Evolutionary conservation across 495 filamentous ascomycete species (phyloP), one percentile per base, ranked within the genome.

Genomic region (Xylaria grammica): DNA sequence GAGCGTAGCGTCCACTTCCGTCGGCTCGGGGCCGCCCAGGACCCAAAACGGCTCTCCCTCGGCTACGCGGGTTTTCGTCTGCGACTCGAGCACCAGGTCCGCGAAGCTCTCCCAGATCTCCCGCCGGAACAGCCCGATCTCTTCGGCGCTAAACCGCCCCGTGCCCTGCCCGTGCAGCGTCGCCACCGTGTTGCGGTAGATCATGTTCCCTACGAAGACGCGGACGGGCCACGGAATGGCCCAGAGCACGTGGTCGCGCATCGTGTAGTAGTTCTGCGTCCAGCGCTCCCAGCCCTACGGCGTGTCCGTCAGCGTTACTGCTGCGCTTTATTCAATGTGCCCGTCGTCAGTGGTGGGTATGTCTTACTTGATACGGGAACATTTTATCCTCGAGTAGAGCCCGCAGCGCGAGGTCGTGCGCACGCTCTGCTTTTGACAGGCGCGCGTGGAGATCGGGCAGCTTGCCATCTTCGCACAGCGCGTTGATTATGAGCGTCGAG

Each of bases 301-400:
- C 17, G 40, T 17, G 13, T 17, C 3, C 17, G 40, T 10, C 15
- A 11, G 11, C 11, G 32, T 5, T 36, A 36, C 32, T 36, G 32
- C 4, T 36, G 32, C 32, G 11, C n/a, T 36, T 4, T 36, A 36
- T 36, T 4, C 32, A 36, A 11, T 5, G 11, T 36, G 32, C 32
- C 11, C 11, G 32, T 5, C 32, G 32, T 4, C 32, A 5, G 32
- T 36, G 4, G 4, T 36, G 11, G 32, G 32, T 4, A 36, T 11
- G 5, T 36, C 74, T 74, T 60, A 67, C 50, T 17, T 60, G 58
- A 15, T 64, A 70, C 57, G 87, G 89, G 63, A 81, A 85, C 19
- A 88, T 55, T 72, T 84, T 86, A 49, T 90, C 86, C 67, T 91
- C 88, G 11, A 90, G 56, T 42, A 90, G 44, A 1, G 85, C 84